Percentiles rank a stretch among this genome's conserved stretches.
phyloP scores from a whole-genome alignment of 768 basidiomycete species.

The Panellus pusillus region DNA sequence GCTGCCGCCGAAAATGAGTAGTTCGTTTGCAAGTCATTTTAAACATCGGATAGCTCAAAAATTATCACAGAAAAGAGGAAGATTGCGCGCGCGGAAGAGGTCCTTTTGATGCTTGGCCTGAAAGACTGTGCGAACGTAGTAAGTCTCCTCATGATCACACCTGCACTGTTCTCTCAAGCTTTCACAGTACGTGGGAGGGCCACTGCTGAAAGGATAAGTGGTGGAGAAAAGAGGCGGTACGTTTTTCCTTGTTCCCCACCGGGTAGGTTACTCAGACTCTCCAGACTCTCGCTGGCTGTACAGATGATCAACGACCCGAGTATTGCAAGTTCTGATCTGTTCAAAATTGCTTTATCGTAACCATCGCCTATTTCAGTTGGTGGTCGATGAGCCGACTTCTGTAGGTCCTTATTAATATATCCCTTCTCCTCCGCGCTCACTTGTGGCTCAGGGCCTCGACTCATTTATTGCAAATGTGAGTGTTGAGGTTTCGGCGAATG shows the following conservation, averaged over 20 bases:
- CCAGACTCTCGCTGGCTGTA: slow-evolving; percentile 39
- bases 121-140: slow-evolving; percentile 43
- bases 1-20: slow-evolving; percentile 21
- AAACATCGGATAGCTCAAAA: background rate
- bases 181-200: slow-evolving; percentile 39
- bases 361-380: slow-evolving; percentile 18
- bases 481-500: background rate
- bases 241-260: background rate
- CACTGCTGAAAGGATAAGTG: slow-evolving; percentile 43
- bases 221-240: slow-evolving; percentile 47
- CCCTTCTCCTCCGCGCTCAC: background rate
- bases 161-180: too few species aligned
- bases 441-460: slow-evolving; percentile 36
- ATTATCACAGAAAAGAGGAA: slow-evolving; percentile 27
- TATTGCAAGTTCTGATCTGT: slow-evolving; percentile 19
- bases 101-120: slow-evolving; percentile 44
- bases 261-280: background rate
- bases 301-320: slow-evolving; percentile 41
- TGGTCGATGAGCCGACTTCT: slow-evolving; percentile 32
- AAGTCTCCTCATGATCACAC: too few species aligned
- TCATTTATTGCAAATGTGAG: slow-evolving; percentile 37
- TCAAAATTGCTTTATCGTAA: background rate
- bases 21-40: background rate
- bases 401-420: slow-evolving; percentile 21
- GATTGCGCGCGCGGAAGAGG: slow-evolving; percentile 44